Conservation (phyloP, 805 yeast genomes). For the Starmerella sp. region DNA sequence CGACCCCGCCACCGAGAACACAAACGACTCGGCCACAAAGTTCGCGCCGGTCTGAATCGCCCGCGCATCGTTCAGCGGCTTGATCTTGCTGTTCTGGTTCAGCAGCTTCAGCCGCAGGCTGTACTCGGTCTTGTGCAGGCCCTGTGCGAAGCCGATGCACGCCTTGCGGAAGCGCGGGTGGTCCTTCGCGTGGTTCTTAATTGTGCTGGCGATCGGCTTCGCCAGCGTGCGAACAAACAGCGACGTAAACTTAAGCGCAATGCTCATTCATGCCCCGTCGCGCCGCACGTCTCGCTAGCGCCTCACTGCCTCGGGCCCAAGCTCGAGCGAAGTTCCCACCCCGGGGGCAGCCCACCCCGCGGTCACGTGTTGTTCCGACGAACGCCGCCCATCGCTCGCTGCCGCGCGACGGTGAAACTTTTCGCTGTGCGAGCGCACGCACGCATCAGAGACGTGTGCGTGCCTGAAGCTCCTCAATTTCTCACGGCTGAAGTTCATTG, state of each 20-base stretch:
- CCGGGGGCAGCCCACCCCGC: too few relatives aligned
- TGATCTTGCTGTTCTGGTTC: constrained; percentile 42
- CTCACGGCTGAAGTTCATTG: too few relatives aligned
- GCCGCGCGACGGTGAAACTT: too few relatives aligned
- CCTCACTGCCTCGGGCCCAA: too few relatives aligned
- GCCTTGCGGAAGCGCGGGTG: constrained; percentile 49
- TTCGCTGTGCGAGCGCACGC: too few relatives aligned
- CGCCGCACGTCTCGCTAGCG: background rate
- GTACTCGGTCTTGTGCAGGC: constrained; percentile 55
- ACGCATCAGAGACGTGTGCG: too few relatives aligned
- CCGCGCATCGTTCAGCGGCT: constrained; percentile 70
- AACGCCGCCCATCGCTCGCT: too few relatives aligned
- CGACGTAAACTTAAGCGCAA: constrained; percentile 63
- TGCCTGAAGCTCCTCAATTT: too few relatives aligned
- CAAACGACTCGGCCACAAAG: constrained; percentile 62
- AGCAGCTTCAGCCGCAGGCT: constrained; percentile 47
- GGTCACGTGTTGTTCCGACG: too few relatives aligned
- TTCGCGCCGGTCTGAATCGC: constrained; percentile 79
- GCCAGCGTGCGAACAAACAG: constrained; percentile 63
- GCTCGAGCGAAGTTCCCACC: too few relatives aligned
- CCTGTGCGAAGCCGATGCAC: constrained; percentile 65
- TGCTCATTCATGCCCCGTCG: constrained; percentile 42
- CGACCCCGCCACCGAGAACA: constrained; percentile 70
- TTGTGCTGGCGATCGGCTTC: constrained; percentile 61
- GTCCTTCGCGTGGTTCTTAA: constrained; percentile 65